Conservation (phyloP, 495 filamentous ascomycete genomes). For the Penicillium angulare region DNA sequence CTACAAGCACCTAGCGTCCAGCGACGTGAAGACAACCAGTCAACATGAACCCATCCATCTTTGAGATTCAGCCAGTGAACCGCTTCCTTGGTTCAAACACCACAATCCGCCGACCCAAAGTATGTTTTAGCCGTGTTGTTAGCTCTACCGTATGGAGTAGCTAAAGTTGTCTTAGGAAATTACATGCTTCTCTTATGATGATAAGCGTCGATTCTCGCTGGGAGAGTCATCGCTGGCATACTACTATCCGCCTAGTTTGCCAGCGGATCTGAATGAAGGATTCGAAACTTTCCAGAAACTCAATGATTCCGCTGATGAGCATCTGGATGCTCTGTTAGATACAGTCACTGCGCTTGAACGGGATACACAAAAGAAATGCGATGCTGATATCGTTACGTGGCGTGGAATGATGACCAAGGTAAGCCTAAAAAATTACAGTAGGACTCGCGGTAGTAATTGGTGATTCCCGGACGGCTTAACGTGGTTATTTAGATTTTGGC, state of each 20-base stretch:
- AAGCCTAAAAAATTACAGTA: no score
- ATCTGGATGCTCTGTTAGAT: conserved; percentile 78
- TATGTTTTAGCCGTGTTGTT: conserved; percentile 27
- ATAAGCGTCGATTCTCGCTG: conserved; percentile 69
- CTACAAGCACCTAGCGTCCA: no score
- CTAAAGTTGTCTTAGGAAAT: conserved; percentile 61
- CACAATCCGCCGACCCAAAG: conserved; percentile 66
- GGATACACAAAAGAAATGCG: conserved; percentile 60
- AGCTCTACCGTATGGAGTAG: not conserved
- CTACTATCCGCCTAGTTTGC: conserved; percentile 78
- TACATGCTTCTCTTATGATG: conserved; percentile 86
- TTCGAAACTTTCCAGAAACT: conserved; percentile 82
- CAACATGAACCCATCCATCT: conserved; percentile 24
- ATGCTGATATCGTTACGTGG: conserved; percentile 88
- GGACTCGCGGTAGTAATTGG: not conserved
- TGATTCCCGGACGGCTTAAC: not conserved
- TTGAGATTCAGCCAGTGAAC: conserved; percentile 61
- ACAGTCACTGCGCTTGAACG: conserved; percentile 73
- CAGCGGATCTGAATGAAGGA: conserved; percentile 70
- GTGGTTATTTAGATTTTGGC: conserved; percentile 67
- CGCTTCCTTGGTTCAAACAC: conserved; percentile 61
- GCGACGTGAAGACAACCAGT: conserved; percentile 9
- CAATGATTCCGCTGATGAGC: conserved; percentile 79
- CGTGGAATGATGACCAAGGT: conserved; percentile 99
- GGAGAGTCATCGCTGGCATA: conserved; percentile 78